Evolutionary conservation across 352 stramenopile genomes (phyloP), one percentile per base, ranked within the genome.

Genomic region (Globisporangium cederbergense): DNA sequence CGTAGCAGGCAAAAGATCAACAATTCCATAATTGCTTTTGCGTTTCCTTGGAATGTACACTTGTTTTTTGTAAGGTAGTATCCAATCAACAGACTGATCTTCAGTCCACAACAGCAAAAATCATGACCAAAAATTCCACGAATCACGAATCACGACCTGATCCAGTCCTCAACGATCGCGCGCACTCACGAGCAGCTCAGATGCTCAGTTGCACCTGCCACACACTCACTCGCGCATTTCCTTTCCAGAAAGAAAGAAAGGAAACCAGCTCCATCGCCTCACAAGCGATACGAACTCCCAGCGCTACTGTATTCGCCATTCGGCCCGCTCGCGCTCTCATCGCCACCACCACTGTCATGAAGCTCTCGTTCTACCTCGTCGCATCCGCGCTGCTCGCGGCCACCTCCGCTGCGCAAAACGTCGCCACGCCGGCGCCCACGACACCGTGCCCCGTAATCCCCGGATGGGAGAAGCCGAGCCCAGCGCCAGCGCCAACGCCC

Each of bases 401-500:
- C 36, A 13, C 18, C 14, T 25, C 42, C 16, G 11, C 42, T 6
- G 18, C 40, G 25, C 56, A 62, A 18, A 28, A 36, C 18, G 42
- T 42, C 16, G 28, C 32, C 34, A 58, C 22, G 22, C 59, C 49
- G 2, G 36, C 59, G 10, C 14, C 47, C 10, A 52, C 34, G 4
- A 56, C 46, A 4, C 46, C 36, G 42, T 40, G 25, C 3, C 46
- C 58, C 0, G 46, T 57, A n/a, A 64, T 49, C 11, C 46, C 58
- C 22, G 58, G 58, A 10, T 64, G 58, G 58, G 58, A 64, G 25
- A 64, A 64, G n/a, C 20, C 55, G 2, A n/a, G 38, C 7, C 38
- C 50, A 11, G 14, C 42, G 16, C 7, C 50, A 11, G 22, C 22
- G 22, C 22, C 22, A 25, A 65, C 47, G 3, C 49, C 46, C 9